Conservation (phyloP, 352 stramenopile genomes). For the Globisporangium canariense region DNA sequence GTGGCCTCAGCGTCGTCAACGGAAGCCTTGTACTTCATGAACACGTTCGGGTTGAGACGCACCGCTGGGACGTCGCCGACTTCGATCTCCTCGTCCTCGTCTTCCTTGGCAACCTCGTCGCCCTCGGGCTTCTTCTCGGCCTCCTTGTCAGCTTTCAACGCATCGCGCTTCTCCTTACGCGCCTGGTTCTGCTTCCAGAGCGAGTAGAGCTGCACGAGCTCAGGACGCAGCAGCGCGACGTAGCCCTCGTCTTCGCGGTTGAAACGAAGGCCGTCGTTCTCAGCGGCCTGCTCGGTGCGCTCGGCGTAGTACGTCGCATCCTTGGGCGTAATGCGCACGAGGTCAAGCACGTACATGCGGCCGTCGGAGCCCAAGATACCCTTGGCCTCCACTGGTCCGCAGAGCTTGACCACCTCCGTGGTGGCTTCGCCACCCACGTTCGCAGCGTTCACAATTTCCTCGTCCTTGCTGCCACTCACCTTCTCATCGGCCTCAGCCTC, state of each 20-base stretch:
- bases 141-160: slow-evolving; percentile 43
- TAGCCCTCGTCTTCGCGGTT: slow-evolving; percentile 85
- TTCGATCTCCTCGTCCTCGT: slow-evolving; percentile 46
- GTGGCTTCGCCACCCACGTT: slow-evolving; percentile 44
- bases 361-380: slow-evolving; percentile 95
- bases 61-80: slow-evolving; percentile 54
- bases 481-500: slow-evolving; percentile 27
- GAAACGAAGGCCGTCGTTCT: slow-evolving; percentile 56
- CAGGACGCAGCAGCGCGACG: slow-evolving; percentile 87
- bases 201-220: slow-evolving; percentile 91
- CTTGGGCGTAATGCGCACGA: slow-evolving; percentile 93
- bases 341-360: slow-evolving; percentile 93
- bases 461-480: slow-evolving; percentile 5
- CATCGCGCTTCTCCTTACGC: slow-evolving; percentile 52
- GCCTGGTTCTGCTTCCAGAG: slow-evolving; percentile 88
- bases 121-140: slow-evolving; percentile 37
- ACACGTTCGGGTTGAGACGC: slow-evolving; percentile 84
- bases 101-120: slow-evolving; percentile 20
- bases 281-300: slow-evolving; percentile 25
- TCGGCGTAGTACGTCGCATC: slow-evolving; percentile 92
- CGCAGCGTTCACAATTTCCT: slow-evolving; percentile 25
- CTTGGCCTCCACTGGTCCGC: slow-evolving; percentile 94
- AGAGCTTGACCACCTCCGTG: slow-evolving; percentile 72
- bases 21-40: slow-evolving; percentile 86
- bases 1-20: slow-evolving; percentile 57